phyloP scores from a whole-genome alignment of 2,329 filamentous ascomycete species.

The Ascochyta fabae region DNA sequence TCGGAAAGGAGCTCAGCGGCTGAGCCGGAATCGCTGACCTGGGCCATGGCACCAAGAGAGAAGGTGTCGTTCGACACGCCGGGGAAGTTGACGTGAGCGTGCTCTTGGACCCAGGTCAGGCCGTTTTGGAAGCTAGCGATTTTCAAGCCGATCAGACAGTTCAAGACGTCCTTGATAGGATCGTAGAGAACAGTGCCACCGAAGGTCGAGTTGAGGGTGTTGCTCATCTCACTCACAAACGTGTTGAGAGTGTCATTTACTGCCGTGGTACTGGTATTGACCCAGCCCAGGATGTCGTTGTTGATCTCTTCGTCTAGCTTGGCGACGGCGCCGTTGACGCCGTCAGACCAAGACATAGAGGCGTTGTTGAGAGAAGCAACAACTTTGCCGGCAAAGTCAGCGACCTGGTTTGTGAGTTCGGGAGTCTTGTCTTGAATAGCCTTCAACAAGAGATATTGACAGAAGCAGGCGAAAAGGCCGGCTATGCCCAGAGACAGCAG shows the following conservation, averaged over 20 bases:
- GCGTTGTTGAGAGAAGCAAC: constrained; percentile 74
- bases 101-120: constrained; percentile 89
- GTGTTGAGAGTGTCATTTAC: constrained; percentile 85
- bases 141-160: constrained; percentile 89
- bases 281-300: constrained; percentile 82
- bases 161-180: constrained; percentile 78
- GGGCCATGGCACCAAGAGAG: constrained; percentile 73
- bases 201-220: constrained; percentile 77
- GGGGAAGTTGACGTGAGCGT: constrained; percentile 84
- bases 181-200: constrained; percentile 80
- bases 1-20: constrained; percentile 78
- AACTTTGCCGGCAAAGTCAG: constrained; percentile 79
- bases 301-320: constrained; percentile 76
- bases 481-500: constrained; percentile 82
- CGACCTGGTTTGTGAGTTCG: constrained; percentile 74
- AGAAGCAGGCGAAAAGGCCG: constrained; percentile 81
- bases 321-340: constrained; percentile 75
- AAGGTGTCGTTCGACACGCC: constrained; percentile 80
- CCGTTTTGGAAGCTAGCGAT: constrained; percentile 83
- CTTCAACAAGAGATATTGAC: constrained; percentile 79
- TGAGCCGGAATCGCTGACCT: constrained; percentile 57
- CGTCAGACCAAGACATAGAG: constrained; percentile 76
- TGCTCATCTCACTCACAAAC: constrained; percentile 79
- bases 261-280: constrained; percentile 79
- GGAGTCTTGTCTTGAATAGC: constrained; percentile 78